These are phyloP conservation scores for Fusarium paranaense DNA, from an alignment of 2,329 filamentous ascomycete genomes.

Conservation along the genomic window DNA sequence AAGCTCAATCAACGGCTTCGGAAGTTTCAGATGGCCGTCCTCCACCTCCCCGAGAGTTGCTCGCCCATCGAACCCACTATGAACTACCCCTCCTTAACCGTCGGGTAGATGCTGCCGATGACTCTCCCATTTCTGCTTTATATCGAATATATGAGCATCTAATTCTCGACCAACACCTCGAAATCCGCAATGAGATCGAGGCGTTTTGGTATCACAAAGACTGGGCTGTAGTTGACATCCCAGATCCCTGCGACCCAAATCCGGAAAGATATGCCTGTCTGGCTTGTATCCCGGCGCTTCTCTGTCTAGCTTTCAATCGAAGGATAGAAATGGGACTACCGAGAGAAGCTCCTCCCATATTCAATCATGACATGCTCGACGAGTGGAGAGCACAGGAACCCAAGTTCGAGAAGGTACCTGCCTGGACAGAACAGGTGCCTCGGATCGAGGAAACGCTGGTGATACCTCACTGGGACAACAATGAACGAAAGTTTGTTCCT, in stretches of 20 bases:
- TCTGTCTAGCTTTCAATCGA: slow-evolving; percentile 27
- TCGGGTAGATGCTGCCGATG: slow-evolving; percentile 2
- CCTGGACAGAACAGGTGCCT: slow-evolving; percentile 19
- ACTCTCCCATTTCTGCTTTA: slow-evolving; percentile 21
- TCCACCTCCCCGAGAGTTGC: slow-evolving; percentile 11
- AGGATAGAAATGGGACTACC: slow-evolving; percentile 31
- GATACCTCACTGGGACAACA: slow-evolving; percentile 29
- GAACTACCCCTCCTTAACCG: slow-evolving; percentile 29
- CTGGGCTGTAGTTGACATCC: slow-evolving; percentile 29
- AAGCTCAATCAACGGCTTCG: not conserved
- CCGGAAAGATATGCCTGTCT: slow-evolving; percentile 37
- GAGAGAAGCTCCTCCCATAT: slow-evolving; percentile 28
- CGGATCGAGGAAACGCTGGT: slow-evolving; percentile 8
- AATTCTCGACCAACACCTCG: slow-evolving; percentile 26
- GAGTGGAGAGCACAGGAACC: slow-evolving; percentile 30
- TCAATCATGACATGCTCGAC: slow-evolving; percentile 27
- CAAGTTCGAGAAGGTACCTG: slow-evolving; percentile 18
- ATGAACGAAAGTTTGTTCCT: slow-evolving; percentile 19
- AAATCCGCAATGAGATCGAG: slow-evolving; percentile 34
- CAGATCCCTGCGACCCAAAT: slow-evolving; percentile 31
- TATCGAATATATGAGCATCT: slow-evolving; percentile 36
- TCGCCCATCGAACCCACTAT: slow-evolving; percentile 20
- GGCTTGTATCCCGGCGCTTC: slow-evolving; percentile 31
- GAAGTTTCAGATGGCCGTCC: slow-evolving; percentile 3
- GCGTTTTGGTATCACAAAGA: slow-evolving; percentile 29